Base-by-base conservation (phyloP, 83 land plant genomes). In the Isoetes engelmannii region DNA sequence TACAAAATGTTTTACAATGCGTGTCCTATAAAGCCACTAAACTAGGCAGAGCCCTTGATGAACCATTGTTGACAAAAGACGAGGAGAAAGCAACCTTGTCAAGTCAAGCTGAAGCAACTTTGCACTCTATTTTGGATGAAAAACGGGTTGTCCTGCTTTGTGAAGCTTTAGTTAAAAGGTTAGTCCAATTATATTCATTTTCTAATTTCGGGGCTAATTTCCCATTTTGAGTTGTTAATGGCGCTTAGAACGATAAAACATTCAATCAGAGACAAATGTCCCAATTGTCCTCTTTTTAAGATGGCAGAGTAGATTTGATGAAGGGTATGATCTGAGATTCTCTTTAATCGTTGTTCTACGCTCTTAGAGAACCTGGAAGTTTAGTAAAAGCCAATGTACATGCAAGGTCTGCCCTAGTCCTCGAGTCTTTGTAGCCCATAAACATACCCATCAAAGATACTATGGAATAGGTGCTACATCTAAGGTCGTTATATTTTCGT, bases 101-200 rank as follows among this genome's bases (percentile, higher is more conserved):
- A 8, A 77, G 68, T 69, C 74, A 67, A 56, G 84, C 92, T 79
- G 82, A 67, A 74, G 86, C 77, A 62, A 71, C 83, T 56, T 59
- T 95, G 9, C 68, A 57, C 43, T 72, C 89, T 21, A 72, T 92
- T 58, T 68, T 95, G 77, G 83, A 85, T 37, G 79, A 62, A 48
- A 88, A 92, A 44, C 91, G 97, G 45, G 81, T 92, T 45, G 74
- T 92, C 5, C 63, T 84, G 13, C 68, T 95, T 61, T 91, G 97
- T 66, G 87, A 86, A 62, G 67, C 90, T 53, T 74, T 92, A 67
- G 82, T 95, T 65, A 84, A 88, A 68, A 91, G 99, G 99, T 95
- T 15, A 21, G 60, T 51, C 13, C 9, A 28, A 13, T 63, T 62
- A 44, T 51, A 17, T 51, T 12, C 55, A 51, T 51, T 12, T 51